phyloP scores from a whole-genome alignment of 306 rosid genomes.

The Cicer yamashitae region DNA sequence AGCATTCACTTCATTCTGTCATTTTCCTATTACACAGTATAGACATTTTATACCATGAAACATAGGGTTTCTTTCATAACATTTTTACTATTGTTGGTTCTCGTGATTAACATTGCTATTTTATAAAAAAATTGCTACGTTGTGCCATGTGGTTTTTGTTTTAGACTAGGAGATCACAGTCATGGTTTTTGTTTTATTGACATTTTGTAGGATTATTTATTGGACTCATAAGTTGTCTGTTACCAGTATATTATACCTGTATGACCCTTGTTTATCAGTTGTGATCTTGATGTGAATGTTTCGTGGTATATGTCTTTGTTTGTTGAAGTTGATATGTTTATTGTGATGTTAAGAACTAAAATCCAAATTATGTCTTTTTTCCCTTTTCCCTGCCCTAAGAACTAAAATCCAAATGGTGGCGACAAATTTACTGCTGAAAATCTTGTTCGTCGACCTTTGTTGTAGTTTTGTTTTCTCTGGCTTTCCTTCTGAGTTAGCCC shows the following conservation, averaged over 20 bases:
- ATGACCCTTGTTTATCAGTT: background rate
- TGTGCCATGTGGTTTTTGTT: constrained; percentile 6
- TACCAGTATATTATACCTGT: background rate
- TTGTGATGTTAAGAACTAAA: constrained; percentile 8
- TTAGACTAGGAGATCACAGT: constrained; percentile 5
- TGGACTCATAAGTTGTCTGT: constrained; percentile 16
- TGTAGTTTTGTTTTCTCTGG: constrained; percentile 5
- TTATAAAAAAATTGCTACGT: background rate
- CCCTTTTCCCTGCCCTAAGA: no score
- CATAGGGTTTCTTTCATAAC: background rate
- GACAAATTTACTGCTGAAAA: background rate
- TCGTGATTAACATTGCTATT: background rate
- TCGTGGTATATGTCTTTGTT: background rate
- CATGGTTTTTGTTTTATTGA: background rate
- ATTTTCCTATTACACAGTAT: background rate
- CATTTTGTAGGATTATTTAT: background rate
- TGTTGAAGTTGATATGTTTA: background rate
- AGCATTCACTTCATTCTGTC: background rate
- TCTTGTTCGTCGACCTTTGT: constrained; percentile 2
- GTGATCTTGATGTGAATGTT: background rate
- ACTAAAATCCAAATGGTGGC: background rate
- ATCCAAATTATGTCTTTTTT: background rate
- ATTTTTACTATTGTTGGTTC: background rate
- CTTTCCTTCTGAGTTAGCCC: constrained; percentile 9
- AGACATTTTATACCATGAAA: background rate